phyloP scores from a whole-genome alignment of 345 rosid species.

The Geranium rotundifolium region DNA sequence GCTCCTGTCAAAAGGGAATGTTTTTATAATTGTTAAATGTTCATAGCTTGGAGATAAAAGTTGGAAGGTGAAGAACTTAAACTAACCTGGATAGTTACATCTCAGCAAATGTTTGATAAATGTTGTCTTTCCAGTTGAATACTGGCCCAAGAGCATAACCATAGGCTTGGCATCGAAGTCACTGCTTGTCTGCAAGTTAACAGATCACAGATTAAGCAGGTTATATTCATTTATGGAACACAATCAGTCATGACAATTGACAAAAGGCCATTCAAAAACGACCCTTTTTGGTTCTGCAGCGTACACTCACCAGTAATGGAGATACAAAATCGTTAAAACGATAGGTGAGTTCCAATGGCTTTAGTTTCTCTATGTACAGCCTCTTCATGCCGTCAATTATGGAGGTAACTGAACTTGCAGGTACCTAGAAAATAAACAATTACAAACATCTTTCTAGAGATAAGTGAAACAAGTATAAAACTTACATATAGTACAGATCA shows the following conservation, averaged over 20 bases:
- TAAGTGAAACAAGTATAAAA: too few species aligned
- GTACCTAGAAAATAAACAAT: constrained; percentile 17
- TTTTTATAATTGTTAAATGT: too few species aligned
- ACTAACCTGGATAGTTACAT: constrained; percentile 72
- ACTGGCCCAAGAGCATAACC: constrained; percentile 96
- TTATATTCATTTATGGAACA: too few species aligned
- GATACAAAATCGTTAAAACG: constrained; percentile 88
- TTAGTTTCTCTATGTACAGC: constrained; percentile 69
- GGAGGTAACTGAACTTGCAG: constrained; percentile 60
- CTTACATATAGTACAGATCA: background rate
- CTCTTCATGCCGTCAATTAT: constrained; percentile 83
- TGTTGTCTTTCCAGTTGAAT: constrained; percentile 94
- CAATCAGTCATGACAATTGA: too few species aligned
- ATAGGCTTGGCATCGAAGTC: constrained; percentile 96
- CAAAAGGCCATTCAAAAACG: too few species aligned
- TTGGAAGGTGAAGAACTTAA: background rate
- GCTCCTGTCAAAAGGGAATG: constrained; percentile 42
- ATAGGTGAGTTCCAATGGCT: constrained; percentile 74
- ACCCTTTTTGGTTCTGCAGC: too few species aligned
- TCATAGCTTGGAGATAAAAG: background rate
- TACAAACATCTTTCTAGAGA: too few species aligned
- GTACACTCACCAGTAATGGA: constrained; percentile 53
- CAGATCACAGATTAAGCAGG: too few species aligned
- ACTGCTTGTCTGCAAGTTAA: constrained; percentile 50
- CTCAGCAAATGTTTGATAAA: constrained; percentile 79